Percentiles rank a stretch among this genome's conserved stretches.
Conservation (phyloP, 441 rosid species). For the Heliophila coronopifolia region DNA sequence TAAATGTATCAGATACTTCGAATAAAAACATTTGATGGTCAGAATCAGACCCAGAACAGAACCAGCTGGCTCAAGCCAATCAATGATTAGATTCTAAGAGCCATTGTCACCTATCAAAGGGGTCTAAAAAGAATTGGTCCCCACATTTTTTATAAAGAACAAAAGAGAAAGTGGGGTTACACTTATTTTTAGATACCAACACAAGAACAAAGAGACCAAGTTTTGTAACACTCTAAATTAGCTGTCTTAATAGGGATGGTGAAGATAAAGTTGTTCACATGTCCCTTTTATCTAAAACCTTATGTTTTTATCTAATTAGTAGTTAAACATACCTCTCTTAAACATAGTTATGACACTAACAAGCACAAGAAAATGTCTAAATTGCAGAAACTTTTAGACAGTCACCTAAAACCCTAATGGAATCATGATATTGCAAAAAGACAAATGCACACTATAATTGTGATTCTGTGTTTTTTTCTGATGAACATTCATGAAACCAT, state of each 20-base stretch:
- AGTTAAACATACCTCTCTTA: neutral
- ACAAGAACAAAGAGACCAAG: conserved; percentile 14
- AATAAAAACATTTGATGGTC: conserved; percentile 1
- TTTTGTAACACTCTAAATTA: conserved; percentile 20
- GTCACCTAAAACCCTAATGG: no score
- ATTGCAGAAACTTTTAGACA: no score
- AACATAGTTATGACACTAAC: neutral
- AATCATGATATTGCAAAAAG: no score
- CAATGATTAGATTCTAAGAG: conserved; percentile 18
- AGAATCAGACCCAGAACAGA: conserved; percentile 26
- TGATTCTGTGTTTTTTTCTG: no score
- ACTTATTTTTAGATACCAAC: conserved; percentile 17
- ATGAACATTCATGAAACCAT: no score
- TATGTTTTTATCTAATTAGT: neutral
- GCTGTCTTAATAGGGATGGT: conserved; percentile 25
- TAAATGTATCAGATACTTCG: neutral
- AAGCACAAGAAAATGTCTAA: no score
- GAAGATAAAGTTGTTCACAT: conserved; percentile 17
- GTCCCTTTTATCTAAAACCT: neutral
- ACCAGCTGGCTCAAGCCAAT: conserved; percentile 27
- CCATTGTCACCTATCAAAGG: conserved; percentile 18
- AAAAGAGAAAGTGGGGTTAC: conserved; percentile 24
- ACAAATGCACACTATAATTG: no score
- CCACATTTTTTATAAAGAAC: conserved; percentile 29
- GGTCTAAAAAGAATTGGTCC: conserved; percentile 29